Conservation (phyloP, 495 filamentous ascomycete species). For the Penicillium crystallinum region DNA sequence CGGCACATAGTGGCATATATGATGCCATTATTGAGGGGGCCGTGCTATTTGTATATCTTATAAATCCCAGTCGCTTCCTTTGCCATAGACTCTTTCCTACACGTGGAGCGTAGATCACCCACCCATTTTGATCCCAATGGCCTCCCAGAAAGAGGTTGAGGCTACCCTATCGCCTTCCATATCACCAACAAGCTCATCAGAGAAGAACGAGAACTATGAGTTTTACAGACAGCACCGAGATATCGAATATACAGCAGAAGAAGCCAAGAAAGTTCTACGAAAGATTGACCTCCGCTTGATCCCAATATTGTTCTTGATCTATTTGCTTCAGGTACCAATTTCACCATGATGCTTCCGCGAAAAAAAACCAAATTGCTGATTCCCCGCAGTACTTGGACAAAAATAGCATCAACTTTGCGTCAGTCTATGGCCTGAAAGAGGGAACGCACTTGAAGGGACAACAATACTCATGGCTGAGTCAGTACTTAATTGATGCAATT, state of each 20-base stretch:
- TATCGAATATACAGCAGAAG: slow-evolving; percentile 37
- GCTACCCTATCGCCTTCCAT: slow-evolving; percentile 5
- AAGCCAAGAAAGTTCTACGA: slow-evolving; percentile 46
- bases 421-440: slow-evolving; percentile 51
- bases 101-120: too few relatives aligned
- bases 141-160: slow-evolving; percentile 12
- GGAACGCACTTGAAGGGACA: slow-evolving; percentile 49
- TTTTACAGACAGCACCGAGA: slow-evolving; percentile 18
- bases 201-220: slow-evolving; percentile 22
- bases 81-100: neutral
- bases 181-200: slow-evolving; percentile 10
- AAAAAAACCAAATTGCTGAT: neutral
- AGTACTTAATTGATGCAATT: neutral
- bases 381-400: slow-evolving; percentile 54
- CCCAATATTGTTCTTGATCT: slow-evolving; percentile 52
- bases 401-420: slow-evolving; percentile 55
- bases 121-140: neutral
- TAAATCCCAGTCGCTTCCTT: neutral
- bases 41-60: neutral
- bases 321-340: slow-evolving; percentile 34
- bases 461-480: slow-evolving; percentile 54
- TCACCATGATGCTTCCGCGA: neutral
- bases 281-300: slow-evolving; percentile 53
- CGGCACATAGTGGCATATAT: neutral
- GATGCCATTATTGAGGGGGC: neutral